These are phyloP conservation scores for Triticum dicoccoides DNA, from an alignment of 176 grass and related monocot species.

Conservation along the genomic window DNA sequence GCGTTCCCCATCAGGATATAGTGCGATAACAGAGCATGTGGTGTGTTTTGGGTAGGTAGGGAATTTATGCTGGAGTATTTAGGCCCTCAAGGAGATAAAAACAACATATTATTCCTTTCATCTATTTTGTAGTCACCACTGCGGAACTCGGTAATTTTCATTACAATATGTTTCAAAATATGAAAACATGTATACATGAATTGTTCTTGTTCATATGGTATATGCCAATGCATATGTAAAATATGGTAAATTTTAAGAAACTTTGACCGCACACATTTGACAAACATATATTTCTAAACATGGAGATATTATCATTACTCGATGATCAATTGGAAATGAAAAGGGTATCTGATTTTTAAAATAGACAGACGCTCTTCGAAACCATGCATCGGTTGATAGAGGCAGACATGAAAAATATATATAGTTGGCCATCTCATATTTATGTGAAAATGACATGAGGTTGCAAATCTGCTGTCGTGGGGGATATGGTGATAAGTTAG, in stretches of 20 bases:
- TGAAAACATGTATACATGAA: too few species aligned
- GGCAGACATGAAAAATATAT: background rate
- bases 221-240: too few species aligned
- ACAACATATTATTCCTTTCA: too few species aligned
- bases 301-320: too few species aligned
- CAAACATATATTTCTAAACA: too few species aligned
- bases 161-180: too few species aligned
- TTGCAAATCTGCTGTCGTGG: too few species aligned
- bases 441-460: background rate
- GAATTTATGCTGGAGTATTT: background rate
- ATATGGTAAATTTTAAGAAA: too few species aligned
- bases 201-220: too few species aligned
- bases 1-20: background rate
- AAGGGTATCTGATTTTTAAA: background rate
- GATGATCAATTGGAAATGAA: background rate
- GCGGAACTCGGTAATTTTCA: too few species aligned
- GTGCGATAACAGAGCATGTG: background rate
- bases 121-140: too few species aligned
- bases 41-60: background rate
- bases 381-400: background rate
- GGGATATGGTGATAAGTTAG: slow-evolving; percentile 20
- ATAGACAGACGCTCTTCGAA: background rate
- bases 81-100: background rate
- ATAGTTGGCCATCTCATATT: background rate
- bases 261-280: too few species aligned